phyloP scores from a whole-genome alignment of 2,329 filamentous ascomycete genomes.

The Polychaeton citri region DNA sequence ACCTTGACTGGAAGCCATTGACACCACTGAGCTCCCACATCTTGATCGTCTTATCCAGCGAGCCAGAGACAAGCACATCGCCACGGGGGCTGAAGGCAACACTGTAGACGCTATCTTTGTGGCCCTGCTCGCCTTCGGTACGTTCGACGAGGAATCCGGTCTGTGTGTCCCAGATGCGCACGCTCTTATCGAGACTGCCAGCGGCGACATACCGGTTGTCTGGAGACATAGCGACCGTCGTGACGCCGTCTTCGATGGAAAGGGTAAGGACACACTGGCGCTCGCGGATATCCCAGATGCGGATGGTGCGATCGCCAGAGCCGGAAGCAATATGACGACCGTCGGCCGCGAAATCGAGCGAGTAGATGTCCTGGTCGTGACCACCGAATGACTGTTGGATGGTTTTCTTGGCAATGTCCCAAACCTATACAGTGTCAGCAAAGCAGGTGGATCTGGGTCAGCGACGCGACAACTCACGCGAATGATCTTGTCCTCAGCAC shows the following conservation, averaged over 20 bases:
- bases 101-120: constrained; percentile 93
- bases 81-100: constrained; percentile 93
- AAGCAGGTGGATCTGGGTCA: not conserved
- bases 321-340: constrained; percentile 91
- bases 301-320: constrained; percentile 85
- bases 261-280: constrained; percentile 72
- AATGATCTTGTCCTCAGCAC: constrained; percentile 95
- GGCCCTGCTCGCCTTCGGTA: constrained; percentile 81
- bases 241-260: constrained; percentile 91
- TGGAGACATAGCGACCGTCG: constrained; percentile 91
- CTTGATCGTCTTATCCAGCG: constrained; percentile 96
- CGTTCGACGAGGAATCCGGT: constrained; percentile 79
- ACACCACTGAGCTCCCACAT: constrained; percentile 82
- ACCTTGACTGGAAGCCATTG: constrained; percentile 32
- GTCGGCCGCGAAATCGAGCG: constrained; percentile 85
- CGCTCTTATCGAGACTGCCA: constrained; percentile 92
- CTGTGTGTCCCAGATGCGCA: constrained; percentile 88
- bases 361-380: constrained; percentile 98
- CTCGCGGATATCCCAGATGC: constrained; percentile 88
- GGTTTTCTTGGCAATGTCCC: constrained; percentile 73
- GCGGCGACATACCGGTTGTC: constrained; percentile 90
- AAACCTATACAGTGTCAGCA: constrained; percentile 47
- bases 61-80: constrained; percentile 84
- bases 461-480: constrained; percentile 46
- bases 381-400: constrained; percentile 93